Percentiles rank a stretch among this genome's conserved stretches.
These are phyloP conservation scores for Ganoderma boninense DNA, from an alignment of 1,284 basidiomycete species.

Conservation along the genomic window DNA sequence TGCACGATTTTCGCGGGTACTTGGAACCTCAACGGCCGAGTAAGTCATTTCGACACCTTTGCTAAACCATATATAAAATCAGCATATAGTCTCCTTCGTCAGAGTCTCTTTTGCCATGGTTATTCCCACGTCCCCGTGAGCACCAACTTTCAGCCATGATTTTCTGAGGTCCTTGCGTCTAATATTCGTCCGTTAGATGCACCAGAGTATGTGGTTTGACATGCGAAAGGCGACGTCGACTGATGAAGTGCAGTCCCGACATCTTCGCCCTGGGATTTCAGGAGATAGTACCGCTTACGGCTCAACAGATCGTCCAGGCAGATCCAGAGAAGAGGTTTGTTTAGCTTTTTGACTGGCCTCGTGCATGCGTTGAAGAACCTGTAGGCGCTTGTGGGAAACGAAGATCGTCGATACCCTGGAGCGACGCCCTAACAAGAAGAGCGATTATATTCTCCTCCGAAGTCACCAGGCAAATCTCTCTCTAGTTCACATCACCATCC, in stretches of 20 bases:
- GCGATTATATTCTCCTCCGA: slow-evolving; percentile 86
- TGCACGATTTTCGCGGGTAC: slow-evolving; percentile 89
- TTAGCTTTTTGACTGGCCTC: neutral
- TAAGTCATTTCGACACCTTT: slow-evolving; percentile 45
- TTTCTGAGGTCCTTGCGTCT: slow-evolving; percentile 22
- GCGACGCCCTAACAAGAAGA: slow-evolving; percentile 68
- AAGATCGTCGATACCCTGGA: slow-evolving; percentile 85
- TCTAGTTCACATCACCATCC: neutral
- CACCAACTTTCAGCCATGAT: neutral
- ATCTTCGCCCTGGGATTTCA: slow-evolving; percentile 95
- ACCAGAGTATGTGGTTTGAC: slow-evolving; percentile 59
- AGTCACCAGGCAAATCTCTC: slow-evolving; percentile 82
- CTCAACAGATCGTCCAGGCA: slow-evolving; percentile 95
- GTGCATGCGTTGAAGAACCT: neutral
- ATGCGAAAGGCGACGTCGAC: neutral
- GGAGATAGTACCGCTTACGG: slow-evolving; percentile 96
- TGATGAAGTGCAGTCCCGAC: slow-evolving; percentile 71
- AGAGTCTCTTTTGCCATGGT: slow-evolving; percentile 89
- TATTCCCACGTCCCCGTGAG: slow-evolving; percentile 84
- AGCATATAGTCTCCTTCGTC: slow-evolving; percentile 63
- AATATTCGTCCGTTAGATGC: slow-evolving; percentile 47
- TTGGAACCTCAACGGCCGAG: slow-evolving; percentile 95
- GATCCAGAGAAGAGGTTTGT: slow-evolving; percentile 91
- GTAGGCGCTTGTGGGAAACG: slow-evolving; percentile 87
- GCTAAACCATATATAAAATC: neutral